phyloP scores from a whole-genome alignment of 306 rosid species.

The Neltuma alba region DNA sequence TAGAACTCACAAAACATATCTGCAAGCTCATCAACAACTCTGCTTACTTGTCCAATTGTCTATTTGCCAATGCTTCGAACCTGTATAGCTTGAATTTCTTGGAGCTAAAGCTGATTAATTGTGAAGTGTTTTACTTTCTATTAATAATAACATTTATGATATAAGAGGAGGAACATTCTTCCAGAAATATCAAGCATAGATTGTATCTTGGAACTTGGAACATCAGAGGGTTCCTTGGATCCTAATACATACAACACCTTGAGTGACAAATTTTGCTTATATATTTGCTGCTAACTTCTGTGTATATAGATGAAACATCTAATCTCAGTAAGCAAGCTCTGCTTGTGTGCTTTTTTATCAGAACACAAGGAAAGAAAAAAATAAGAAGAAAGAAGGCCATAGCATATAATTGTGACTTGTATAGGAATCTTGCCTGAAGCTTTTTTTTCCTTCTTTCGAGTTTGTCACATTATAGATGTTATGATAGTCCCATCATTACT shows the following conservation, averaged over 20 bases:
- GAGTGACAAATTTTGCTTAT: not conserved
- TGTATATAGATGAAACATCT: not conserved
- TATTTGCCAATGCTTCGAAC: not conserved
- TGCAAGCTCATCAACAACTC: not conserved
- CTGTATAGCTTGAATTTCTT: not conserved
- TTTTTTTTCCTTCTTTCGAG: too few species aligned
- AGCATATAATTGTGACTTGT: not conserved
- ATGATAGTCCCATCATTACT: not conserved
- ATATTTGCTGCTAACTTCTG: not conserved
- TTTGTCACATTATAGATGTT: not conserved
- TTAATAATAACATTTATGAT: not conserved
- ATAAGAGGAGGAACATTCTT: not conserved
- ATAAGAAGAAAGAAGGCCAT: not conserved
- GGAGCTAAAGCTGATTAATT: not conserved
- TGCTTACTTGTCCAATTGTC: not conserved
- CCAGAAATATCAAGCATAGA: not conserved
- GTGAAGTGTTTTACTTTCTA: not conserved
- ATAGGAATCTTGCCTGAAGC: too few species aligned
- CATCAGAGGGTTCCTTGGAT: not conserved
- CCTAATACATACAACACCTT: not conserved
- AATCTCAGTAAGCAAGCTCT: not conserved
- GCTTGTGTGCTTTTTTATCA: not conserved
- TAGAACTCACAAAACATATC: not conserved
- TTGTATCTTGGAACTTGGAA: not conserved
- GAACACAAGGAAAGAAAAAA: not conserved